Evolutionary conservation across 768 basidiomycete species (phyloP), one percentile per base, ranked within the genome.

Genomic region (Mycena vulgaris): DNA sequence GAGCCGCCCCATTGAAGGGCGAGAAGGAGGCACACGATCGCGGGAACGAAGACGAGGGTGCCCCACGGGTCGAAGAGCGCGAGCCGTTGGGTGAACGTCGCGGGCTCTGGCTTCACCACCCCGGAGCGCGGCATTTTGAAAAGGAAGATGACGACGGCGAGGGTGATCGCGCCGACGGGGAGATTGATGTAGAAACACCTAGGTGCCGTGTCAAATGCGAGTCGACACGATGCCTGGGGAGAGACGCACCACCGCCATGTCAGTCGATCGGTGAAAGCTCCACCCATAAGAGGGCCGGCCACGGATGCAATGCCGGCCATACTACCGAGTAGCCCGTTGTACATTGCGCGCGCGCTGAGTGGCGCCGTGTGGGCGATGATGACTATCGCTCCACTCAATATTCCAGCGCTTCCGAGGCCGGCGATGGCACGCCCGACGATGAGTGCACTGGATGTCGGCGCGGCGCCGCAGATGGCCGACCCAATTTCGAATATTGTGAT

Each of bases 341-440:
- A n/a, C n/a, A n/a, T n/a, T n/a, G n/a, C n/a, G n/a, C n/a, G n/a
- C n/a, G n/a, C n/a, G n/a, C n/a, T n/a, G n/a, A n/a, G n/a, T n/a
- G n/a, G n/a, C n/a, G n/a, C n/a, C n/a, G n/a, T n/a, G n/a, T n/a
- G n/a, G n/a, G n/a, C n/a, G n/a, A n/a, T n/a, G n/a, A n/a, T n/a
- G n/a, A n/a, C n/a, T n/a, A n/a, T n/a, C n/a, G n/a, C n/a, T n/a
- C n/a, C n/a, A n/a, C n/a, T n/a, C n/a, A n/a, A n/a, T 19, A 55
- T 68, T 37, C 84, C 85, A 0, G 82, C 82, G 0, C 82, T 85
- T 3, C 85, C 86, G 5, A 84, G 64, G 19, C 86, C 86, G 3
- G 81, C 76, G n/a, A 87, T 67, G 0, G 85, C 84, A 13, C 86
- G 74, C 19, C 85, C 86, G 39, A 83, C 77, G 39, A 83, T 82